Evolutionary conservation across 345 rosid genomes (phyloP), one percentile per base, ranked within the genome.

Genomic region (Limnanthes douglasii): DNA sequence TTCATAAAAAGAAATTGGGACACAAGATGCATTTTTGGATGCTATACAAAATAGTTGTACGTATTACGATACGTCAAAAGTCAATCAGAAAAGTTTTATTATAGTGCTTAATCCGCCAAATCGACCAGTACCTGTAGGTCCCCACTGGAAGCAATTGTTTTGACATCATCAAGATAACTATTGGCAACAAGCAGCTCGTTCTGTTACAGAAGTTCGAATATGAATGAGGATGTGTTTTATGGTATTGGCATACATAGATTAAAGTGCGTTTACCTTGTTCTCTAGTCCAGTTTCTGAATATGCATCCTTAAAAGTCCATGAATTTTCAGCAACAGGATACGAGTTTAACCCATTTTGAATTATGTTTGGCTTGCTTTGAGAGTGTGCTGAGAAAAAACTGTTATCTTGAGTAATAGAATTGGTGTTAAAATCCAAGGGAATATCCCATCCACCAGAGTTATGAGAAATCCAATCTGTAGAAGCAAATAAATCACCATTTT

Each of bases 261-360:
- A 7, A 9, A 31, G 35, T 62, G 20, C 48, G 11, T 31, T 47
- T 51, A 70, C 73, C 85, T 66, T 53, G 16, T 61, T 37, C 39
- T 52, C 39, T 10, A 53, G 43, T 45, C 34, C 53, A 48, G 11
- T 57, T 57, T 61, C 80, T 21, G 64, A 53, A 51, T 48, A 51
- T 12, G 61, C 31, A 46, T 56, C 66, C 46, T 57, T 59, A 42
- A 63, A 75, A n/a, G 46, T 64, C 86, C 78, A 72, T 8, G 54
- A 57, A 28, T 49, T 48, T 52, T 45, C 66, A 15, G 34, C 61
- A 48, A 53, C 35, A 42, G 50, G 21, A 21, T 56, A 52, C 24
- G 48, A 61, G 43, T 30, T 33, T 6, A 22, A 39, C 12, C 38
- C 37, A 14, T 37, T 56, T 40, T 42, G 31, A 1, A 13, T 45